Conservation (phyloP, 2,329 filamentous ascomycete species). For the Neopestalotiopsis rosae region DNA sequence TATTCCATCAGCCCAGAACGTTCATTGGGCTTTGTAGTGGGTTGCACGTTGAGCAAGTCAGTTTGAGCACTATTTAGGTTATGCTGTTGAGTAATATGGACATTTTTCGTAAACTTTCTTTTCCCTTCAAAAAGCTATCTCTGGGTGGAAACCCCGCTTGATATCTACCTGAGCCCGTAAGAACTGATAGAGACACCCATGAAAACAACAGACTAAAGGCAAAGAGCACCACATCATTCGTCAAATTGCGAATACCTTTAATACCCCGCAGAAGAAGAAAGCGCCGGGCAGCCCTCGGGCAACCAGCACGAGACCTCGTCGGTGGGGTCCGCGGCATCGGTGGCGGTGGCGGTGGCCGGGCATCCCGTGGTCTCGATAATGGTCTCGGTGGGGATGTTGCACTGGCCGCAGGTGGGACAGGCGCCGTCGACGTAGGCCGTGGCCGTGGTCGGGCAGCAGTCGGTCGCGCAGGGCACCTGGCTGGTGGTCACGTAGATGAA, state of each 20-base stretch:
- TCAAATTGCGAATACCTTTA: not conserved
- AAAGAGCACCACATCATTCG: no score
- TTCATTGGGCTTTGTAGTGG: no score
- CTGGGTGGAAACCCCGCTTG: no score
- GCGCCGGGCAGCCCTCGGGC: conserved; percentile 1
- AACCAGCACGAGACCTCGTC: not conserved
- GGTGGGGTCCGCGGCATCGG: not conserved
- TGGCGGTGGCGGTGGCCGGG: not conserved
- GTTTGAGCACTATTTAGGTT: no score
- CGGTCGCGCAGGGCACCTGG: not conserved
- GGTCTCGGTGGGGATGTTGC: not conserved
- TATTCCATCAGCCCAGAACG: no score
- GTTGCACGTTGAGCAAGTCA: no score
- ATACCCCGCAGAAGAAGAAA: not conserved
- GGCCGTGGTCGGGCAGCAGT: not conserved
- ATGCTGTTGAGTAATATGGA: no score
- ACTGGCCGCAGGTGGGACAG: not conserved
- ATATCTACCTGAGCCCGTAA: no score
- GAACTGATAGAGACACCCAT: no score
- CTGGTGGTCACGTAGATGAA: not conserved
- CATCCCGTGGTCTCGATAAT: not conserved
- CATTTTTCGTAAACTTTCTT: no score
- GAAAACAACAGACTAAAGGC: no score
- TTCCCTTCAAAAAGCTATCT: no score
- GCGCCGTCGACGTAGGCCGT: not conserved